Percentiles rank a stretch among this genome's conserved stretches.
Conservation (phyloP, 495 filamentous ascomycete genomes). For the Tetracladium setigerum region DNA sequence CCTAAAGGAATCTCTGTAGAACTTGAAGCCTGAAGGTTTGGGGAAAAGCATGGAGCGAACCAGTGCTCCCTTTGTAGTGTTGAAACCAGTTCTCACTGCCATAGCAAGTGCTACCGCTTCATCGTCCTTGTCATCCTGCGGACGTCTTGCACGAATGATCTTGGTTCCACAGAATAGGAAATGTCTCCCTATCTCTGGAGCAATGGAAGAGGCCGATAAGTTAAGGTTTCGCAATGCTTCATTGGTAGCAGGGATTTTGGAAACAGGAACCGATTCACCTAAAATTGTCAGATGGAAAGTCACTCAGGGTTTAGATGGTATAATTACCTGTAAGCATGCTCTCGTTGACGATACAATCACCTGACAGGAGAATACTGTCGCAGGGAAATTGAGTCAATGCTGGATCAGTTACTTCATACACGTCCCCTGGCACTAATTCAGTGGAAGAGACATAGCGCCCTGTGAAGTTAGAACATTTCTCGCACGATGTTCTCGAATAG, state of each 20-base stretch:
- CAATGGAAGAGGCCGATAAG: slow-evolving; percentile 67
- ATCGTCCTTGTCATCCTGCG: slow-evolving; percentile 73
- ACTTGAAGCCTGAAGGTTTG: slow-evolving; percentile 95
- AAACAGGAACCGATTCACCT: slow-evolving; percentile 96
- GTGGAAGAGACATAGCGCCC: slow-evolving; percentile 80
- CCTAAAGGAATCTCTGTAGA: slow-evolving; percentile 94
- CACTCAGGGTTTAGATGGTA: background rate
- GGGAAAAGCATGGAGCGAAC: slow-evolving; percentile 99
- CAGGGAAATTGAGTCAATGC: slow-evolving; percentile 89
- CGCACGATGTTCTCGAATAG: background rate
- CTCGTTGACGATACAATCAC: slow-evolving; percentile 98
- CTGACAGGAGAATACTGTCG: slow-evolving; percentile 85
- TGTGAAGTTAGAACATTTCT: slow-evolving; percentile 28
- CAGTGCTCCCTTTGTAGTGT: slow-evolving; percentile 92
- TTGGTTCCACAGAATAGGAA: slow-evolving; percentile 94
- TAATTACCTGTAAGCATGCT: slow-evolving; percentile 88
- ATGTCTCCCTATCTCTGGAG: slow-evolving; percentile 72
- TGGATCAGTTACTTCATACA: slow-evolving; percentile 96
- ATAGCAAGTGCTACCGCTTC: slow-evolving; percentile 90
- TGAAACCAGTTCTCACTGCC: slow-evolving; percentile 89
- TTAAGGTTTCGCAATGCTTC: slow-evolving; percentile 68
- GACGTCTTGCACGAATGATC: slow-evolving; percentile 81
- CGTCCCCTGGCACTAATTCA: slow-evolving; percentile 90
- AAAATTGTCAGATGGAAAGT: slow-evolving; percentile 17
- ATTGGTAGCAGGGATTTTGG: slow-evolving; percentile 81